A percentile compares a stretch with the other conserved stretches of the same genome.
These are phyloP conservation scores for Spinellus fusiger DNA, from an alignment of 192 early-diverging fungal genomes.

Conservation along the genomic window DNA sequence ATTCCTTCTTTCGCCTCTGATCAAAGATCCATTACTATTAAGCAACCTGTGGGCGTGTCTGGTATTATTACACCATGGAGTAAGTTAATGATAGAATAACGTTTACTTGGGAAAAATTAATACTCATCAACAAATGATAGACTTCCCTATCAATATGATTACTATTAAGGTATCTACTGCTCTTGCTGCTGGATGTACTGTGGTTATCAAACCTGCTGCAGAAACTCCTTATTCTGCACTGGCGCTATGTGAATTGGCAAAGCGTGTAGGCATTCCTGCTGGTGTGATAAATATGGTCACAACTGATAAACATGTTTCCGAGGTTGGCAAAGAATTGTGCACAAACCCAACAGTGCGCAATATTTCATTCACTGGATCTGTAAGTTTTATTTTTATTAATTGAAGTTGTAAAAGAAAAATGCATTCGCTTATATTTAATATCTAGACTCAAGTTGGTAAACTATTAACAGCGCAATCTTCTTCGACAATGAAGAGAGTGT, in stretches of 20 bases:
- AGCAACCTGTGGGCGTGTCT: slow-evolving; percentile 75
- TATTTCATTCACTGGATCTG: slow-evolving; percentile 76
- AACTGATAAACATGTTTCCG: slow-evolving; percentile 39
- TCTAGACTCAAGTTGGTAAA: slow-evolving; percentile 59
- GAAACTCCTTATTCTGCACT: slow-evolving; percentile 52
- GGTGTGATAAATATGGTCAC: slow-evolving; percentile 70
- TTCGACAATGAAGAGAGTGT: slow-evolving; percentile 65
- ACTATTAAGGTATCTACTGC: slow-evolving; percentile 71
- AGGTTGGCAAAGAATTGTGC: slow-evolving; percentile 54
- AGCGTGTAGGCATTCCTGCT: slow-evolving; percentile 54
- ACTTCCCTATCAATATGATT: slow-evolving; percentile 85
- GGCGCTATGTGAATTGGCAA: slow-evolving; percentile 46
- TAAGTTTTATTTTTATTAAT: slow-evolving; percentile 22
- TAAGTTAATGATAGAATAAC: slow-evolving; percentile 7
- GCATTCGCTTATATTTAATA: neutral
- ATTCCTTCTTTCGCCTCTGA: slow-evolving; percentile 52
- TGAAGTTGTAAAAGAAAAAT: too few relatives aligned
- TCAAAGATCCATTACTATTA: slow-evolving; percentile 60
- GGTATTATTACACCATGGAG: slow-evolving; percentile 71
- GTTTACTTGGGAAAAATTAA: too few relatives aligned
- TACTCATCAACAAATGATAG: too few relatives aligned
- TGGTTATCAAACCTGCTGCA: slow-evolving; percentile 64
- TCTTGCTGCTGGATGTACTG: slow-evolving; percentile 69
- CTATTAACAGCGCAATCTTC: slow-evolving; percentile 55
- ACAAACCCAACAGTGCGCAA: slow-evolving; percentile 55